Conservation (phyloP, 2,329 filamentous ascomycete genomes). For the Phaeosphaeriaceae sp. region DNA sequence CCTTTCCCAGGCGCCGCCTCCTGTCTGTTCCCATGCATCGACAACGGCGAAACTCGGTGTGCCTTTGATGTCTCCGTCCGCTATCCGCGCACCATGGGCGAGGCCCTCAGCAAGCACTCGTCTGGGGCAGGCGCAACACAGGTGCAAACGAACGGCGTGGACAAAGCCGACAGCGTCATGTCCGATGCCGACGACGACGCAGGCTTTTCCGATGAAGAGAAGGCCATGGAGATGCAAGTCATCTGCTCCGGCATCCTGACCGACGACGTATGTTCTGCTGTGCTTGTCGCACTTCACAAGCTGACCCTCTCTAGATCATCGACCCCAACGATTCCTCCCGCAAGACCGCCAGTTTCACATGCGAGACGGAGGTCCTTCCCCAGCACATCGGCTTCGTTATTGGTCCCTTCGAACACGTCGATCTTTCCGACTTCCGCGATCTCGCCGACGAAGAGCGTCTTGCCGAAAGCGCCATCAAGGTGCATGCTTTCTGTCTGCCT, state of each 20-base stretch:
- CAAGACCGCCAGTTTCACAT: slow-evolving; percentile 87
- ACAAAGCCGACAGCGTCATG: slow-evolving; percentile 43
- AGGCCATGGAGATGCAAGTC: slow-evolving; percentile 85
- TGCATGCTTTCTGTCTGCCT: slow-evolving; percentile 91
- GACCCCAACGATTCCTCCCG: slow-evolving; percentile 79
- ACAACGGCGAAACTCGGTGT: slow-evolving; percentile 80
- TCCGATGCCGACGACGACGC: slow-evolving; percentile 46
- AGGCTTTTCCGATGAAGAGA: slow-evolving; percentile 75
- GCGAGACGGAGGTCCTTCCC: slow-evolving; percentile 71
- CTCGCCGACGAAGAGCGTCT: slow-evolving; percentile 92
- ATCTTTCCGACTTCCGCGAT: slow-evolving; percentile 86
- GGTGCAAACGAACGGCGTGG: slow-evolving; percentile 24
- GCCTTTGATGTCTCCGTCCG: slow-evolving; percentile 90
- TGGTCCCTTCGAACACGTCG: slow-evolving; percentile 92
- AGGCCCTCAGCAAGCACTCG: slow-evolving; percentile 62
- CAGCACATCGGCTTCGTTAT: slow-evolving; percentile 93
- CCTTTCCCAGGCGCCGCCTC: slow-evolving; percentile 79
- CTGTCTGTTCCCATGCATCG: slow-evolving; percentile 91
- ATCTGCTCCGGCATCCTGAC: slow-evolving; percentile 89
- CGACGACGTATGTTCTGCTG: slow-evolving; percentile 66
- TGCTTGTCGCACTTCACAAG: not conserved
- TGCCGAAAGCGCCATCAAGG: slow-evolving; percentile 83
- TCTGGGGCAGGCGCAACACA: slow-evolving; percentile 16
- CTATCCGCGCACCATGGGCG: slow-evolving; percentile 84
- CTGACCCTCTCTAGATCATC: slow-evolving; percentile 56